Base-by-base conservation (phyloP, 2,329 filamentous ascomycete genomes). In the Sarocladium strictum region DNA sequence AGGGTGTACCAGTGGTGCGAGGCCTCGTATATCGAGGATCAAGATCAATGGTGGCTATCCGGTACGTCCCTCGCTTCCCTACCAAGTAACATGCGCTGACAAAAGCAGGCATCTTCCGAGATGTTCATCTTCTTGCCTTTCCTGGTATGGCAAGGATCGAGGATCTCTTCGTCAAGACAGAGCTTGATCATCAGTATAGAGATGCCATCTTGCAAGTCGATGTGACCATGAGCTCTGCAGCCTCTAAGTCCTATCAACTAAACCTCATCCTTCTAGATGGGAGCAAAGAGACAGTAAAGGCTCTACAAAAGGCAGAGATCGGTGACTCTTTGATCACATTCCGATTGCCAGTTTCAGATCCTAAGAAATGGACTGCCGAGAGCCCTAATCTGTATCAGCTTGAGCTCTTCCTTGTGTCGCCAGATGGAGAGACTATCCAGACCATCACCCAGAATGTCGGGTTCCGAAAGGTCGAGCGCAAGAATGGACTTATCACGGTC, bases 1-100 rank as follows among this genome's bases (percentile, higher is more conserved):
- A 73, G 78, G n/a, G 86, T 89, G 0, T 89, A 89, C 58, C 84
- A 88, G 62, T 87, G 81, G 73, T 87, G 77, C 11, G 84, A 87
- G 59, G 85, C 81, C 1, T 80, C 80, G 0, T 88, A 88, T 60
- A 84, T 88, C 32, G 85, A 89, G 64, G 84, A 87, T 54, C 83
- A 84, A 60, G 83, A 87, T 63, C 83, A 86, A 62, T 87, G 84
- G 84, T 84, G 83, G 79, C 67, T 86, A 4, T 83, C 79, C 21
- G 79, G 77, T 74, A 69, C 9, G 40, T 45, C 40, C 4, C 15
- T 21, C 17, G 19, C 40, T 24, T 23, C 23, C 21, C 24, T 12
- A 10, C 11, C 11, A 23, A 23, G n/a, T 12, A 7, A 19, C n/a
- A 10, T 6, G 5, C 9, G 19, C 19, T 45, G 24, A 45, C 40